Evolutionary conservation across 306 rosid genomes (phyloP), one percentile per base, ranked within the genome.

Genomic region (Gynostemma pentaphyllum): DNA sequence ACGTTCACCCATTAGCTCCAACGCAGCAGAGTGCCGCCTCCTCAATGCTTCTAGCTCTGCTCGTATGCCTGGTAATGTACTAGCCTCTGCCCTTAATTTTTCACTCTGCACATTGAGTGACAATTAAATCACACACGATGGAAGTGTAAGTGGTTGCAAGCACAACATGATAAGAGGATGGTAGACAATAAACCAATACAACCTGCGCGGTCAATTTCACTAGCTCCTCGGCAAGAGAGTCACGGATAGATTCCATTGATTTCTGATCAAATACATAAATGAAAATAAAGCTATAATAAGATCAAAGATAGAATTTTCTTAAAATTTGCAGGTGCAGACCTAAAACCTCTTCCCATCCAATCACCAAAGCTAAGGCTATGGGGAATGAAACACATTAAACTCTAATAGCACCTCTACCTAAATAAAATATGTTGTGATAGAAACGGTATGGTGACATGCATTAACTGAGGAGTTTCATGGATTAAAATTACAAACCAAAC

Each of bases 1-100:
- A 48, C 97, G 97, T 78, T 94, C 99, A 2, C 99, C 99, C 99
- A 94, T 94, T 75, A 94, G 83, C 79, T 94, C 99, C 82, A 94
- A 74, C 14, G 99, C 99, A 72, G 99, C 86, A 72, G 95, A 78
- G 77, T 94, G 99, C 74, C 99, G 80, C 79, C 87, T 94, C 82
- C 99, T 86, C 54, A 94, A 71, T 64, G 97, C 85, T 63, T 94
- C 99, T 70, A 94, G 75, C 85, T 89, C 99, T 37, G 97, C 95
- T 42, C 81, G 79, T 68, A 94, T 78, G 69, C 99, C 91, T 62
- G 99, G 97, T 69, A 94, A 68, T 23, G 53, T 71, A 54, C 78
- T 66, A 73, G 94, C 95, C 83, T 94, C 99, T 48, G 77, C 78
- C 46, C 87, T 82, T 69, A 94, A 75, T 83, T 89, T 89, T 73